Base-by-base conservation (phyloP, 1,139 yeast species). In the Citeromyces siamensis region DNA sequence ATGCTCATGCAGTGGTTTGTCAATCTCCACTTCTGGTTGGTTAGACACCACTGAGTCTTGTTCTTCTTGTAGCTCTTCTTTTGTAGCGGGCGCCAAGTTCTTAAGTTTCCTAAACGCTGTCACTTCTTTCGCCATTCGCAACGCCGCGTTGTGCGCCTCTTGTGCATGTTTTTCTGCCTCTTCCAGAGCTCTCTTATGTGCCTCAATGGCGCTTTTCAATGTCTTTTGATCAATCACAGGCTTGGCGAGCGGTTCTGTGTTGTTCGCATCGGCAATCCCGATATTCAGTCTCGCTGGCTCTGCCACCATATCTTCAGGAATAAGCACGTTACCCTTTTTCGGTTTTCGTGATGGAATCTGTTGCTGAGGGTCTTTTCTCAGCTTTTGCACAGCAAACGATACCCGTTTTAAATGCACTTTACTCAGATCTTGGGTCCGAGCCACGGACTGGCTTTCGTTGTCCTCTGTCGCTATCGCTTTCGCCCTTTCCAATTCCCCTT, bases 311-410 rank as follows among this genome's bases (percentile, higher is more conserved):
- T 81, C 90, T 35, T 78, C 84, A 0, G 88, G 85, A 9, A 85
- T 73, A 28, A 80, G 53, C 6, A 86, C 88, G 48, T 83, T 77
- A 1, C 96, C 96, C 42, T 66, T 68, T 43, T 66, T 69, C 0
- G 96, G 96, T 39, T 77, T 68, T 43, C 95, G 62, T 1, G 94
- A 80, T 1, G 97, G 97, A 42, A 88, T 82, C 53, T 86, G 96
- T 55, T 88, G 97, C 39, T 94, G 96, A 1, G 97, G 97, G 53
- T 88, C 95, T 43, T 64, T 66, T 1, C 66, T 59, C 37, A 85
- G 66, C 41, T 75, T 69, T 43, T 81, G 79, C 10, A 81, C 62
- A 2, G 93, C 82, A 55, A 88, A 88, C 2, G 74, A 66, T 3
- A 88, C 96, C 40, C 93, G 57, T 46, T 68, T 68, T 43, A 81